Evolutionary conservation across 352 stramenopile species (phyloP), one percentile per base, ranked within the genome.

Genomic region (Globisporangium splendens): DNA sequence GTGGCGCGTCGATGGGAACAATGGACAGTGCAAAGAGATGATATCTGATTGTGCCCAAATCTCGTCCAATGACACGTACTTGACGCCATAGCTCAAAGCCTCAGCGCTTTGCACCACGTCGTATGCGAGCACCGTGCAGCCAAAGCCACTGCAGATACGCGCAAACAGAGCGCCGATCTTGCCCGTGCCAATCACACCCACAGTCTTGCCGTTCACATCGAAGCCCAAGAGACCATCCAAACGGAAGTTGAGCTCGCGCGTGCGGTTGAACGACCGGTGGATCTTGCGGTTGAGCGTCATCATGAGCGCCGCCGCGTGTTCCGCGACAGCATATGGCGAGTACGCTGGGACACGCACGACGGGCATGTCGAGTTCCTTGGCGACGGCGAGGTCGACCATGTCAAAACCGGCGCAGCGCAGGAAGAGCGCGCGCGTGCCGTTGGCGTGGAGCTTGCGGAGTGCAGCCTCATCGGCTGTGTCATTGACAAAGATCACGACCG

Each of bases 1-100:
- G 68, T 98, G 88, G 21, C 81, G 78, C 1, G 88, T 98, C 8
- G 74, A 74, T 22, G 78, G 75, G 49, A 95, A 77, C 11, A 97
- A 69, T 8, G 91, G 89, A 56, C 88, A 90, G 66, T 96, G 84
- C 15, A 96, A 73, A 56, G 86, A 92, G 31, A 98, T 90, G 52
- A 98, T 86, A 59, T 97, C 88, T 38, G 80, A 85, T 31, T 85
- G 60, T 22, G 55, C 59, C 68, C 73, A 82, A 41, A 91, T 70
- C 51, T 88, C 74, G 48, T 91, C 81, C n/a, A 77, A 62, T n/a
- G 58, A 66, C 17, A 85, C 69, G 63, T 85, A 85, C 69, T 79
- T 64, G 50, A 77, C 70, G 51, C 74, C 71, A 35, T 76, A 73
- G 38, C 58, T 56, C 12, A 77, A 14, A 11, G 69, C 70, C 47